Evolutionary conservation across 805 yeast species (phyloP).

Genomic region (Wickerhamiella allomyrinae): DNA sequence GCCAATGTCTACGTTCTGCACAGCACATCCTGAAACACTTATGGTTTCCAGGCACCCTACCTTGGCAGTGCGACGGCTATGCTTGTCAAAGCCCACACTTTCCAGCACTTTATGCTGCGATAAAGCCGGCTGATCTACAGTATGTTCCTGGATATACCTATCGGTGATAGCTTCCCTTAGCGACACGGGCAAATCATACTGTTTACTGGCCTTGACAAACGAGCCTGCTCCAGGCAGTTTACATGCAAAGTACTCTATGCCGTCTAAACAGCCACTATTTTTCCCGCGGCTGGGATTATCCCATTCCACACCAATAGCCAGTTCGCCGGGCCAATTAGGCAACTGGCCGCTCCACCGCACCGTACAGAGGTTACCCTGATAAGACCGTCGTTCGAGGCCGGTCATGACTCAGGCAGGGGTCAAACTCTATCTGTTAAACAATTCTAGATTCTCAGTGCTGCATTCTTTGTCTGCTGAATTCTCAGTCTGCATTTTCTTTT

Average conservation of each 20-base stretch:
- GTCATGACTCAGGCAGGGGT: too few species aligned
- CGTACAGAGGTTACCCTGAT: conserved; percentile 42
- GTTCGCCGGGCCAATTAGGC: conserved; percentile 43
- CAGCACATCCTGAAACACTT: conserved; percentile 34
- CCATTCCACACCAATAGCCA: conserved; percentile 78
- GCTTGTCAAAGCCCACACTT: conserved; percentile 49
- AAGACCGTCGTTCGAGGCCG: conserved; percentile 24
- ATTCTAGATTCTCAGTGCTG: too few species aligned
- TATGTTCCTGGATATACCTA: conserved; percentile 32
- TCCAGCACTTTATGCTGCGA: conserved; percentile 49
- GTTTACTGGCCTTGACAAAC: conserved; percentile 38
- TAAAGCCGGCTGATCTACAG: conserved; percentile 23
- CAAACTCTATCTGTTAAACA: too few species aligned
- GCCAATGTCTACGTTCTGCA: conserved; percentile 17
- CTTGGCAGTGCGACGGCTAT: conserved; percentile 35
- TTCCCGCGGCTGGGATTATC: conserved; percentile 58
- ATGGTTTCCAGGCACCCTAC: conserved; percentile 33
- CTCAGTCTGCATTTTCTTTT: too few species aligned
- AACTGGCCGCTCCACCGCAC: conserved; percentile 46
- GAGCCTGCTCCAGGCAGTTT: conserved; percentile 39
- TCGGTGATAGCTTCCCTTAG: conserved; percentile 38
- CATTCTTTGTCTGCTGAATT: too few species aligned
- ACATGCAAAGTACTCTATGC: conserved; percentile 38
- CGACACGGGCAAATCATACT: conserved; percentile 21
- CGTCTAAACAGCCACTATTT: conserved; percentile 48